These are phyloP conservation scores for Thecaphora frezii DNA, from an alignment of 1,284 basidiomycete species.

Conservation along the genomic window DNA sequence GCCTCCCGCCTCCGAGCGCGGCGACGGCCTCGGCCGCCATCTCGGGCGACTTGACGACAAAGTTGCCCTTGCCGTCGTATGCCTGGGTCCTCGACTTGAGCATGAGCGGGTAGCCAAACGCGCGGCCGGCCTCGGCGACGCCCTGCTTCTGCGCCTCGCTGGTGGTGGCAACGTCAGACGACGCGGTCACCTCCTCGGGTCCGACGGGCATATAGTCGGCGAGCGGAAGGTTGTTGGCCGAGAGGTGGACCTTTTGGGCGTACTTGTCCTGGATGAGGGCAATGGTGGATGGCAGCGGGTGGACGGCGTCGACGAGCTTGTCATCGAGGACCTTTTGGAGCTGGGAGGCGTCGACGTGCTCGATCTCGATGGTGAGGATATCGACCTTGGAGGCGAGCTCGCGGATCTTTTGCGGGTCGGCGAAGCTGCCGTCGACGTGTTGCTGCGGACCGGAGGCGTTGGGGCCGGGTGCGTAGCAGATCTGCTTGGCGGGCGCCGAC, in stretches of 20 bases:
- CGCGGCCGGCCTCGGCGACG: conserved; percentile 35
- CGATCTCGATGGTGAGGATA: conserved; percentile 92
- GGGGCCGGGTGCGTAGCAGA: conserved; percentile 60
- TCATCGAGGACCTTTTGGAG: conserved; percentile 63
- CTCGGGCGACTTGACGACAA: conserved; percentile 67
- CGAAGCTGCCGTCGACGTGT: conserved; percentile 88
- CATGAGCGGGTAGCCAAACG: conserved; percentile 87
- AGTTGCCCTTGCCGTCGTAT: conserved; percentile 96
- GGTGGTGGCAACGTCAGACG: conserved; percentile 62
- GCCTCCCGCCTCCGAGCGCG: conserved; percentile 56
- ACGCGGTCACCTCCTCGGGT: conserved; percentile 61
- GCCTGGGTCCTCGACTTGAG: conserved; percentile 91
- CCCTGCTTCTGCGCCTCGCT: conserved; percentile 60
- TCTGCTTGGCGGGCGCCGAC: conserved; percentile 85
- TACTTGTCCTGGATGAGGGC: conserved; percentile 93
- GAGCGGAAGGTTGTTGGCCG: conserved; percentile 65
- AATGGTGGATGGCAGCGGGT: conserved; percentile 83
- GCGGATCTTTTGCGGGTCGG: conserved; percentile 76
- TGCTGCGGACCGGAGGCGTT: conserved; percentile 54
- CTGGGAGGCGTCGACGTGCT: conserved; percentile 85
- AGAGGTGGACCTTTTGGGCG: conserved; percentile 75
- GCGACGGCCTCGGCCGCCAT: conserved; percentile 70
- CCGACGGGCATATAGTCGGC: conserved; percentile 67
- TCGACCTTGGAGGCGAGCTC: conserved; percentile 81
- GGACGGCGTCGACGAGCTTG: conserved; percentile 64